Conservation (phyloP, 2,329 filamentous ascomycete species). For the Falciphora oryzae region DNA sequence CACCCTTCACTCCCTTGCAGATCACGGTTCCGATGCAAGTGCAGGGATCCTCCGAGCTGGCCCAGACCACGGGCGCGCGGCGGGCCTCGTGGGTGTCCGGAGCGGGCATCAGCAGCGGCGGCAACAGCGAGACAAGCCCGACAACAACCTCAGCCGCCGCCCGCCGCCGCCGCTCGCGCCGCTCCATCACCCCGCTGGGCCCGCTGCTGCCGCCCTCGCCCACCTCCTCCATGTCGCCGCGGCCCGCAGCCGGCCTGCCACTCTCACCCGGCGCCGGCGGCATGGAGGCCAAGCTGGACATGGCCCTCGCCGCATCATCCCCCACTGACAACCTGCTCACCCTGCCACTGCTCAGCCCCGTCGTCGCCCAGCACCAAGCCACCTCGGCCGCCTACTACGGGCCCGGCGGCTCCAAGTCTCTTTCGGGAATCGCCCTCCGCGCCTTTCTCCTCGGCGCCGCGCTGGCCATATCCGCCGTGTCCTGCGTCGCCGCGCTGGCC, state of each 20-base stretch:
- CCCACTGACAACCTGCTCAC: slow-evolving; percentile 16
- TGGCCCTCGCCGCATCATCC: not conserved
- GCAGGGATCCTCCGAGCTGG: slow-evolving; percentile 37
- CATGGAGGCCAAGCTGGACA: not conserved
- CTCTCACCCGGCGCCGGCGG: not conserved
- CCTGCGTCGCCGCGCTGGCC: slow-evolving; percentile 26
- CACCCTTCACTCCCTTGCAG: slow-evolving; percentile 37
- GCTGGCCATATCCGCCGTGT: slow-evolving; percentile 29
- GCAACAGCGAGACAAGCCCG: not conserved
- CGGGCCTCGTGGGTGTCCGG: slow-evolving; percentile 2
- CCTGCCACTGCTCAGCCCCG: slow-evolving; percentile 24
- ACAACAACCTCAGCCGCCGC: not conserved
- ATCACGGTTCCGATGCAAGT: slow-evolving; percentile 37
- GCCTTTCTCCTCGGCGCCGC: slow-evolving; percentile 46
- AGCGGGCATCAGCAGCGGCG: not conserved
- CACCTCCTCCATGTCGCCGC: not conserved
- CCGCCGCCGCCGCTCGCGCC: slow-evolving; percentile 9
- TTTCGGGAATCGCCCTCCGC: slow-evolving; percentile 53
- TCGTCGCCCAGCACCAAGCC: slow-evolving; percentile 12
- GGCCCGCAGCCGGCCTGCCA: not conserved
- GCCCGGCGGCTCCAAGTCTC: slow-evolving; percentile 47
- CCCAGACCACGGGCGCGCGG: slow-evolving; percentile 54
- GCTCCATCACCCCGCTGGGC: slow-evolving; percentile 1
- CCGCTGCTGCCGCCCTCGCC: not conserved
- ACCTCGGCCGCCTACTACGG: slow-evolving; percentile 25